Base-by-base conservation (phyloP, 108 stramenopile species). In the Fragilariopsis cylindrus region DNA sequence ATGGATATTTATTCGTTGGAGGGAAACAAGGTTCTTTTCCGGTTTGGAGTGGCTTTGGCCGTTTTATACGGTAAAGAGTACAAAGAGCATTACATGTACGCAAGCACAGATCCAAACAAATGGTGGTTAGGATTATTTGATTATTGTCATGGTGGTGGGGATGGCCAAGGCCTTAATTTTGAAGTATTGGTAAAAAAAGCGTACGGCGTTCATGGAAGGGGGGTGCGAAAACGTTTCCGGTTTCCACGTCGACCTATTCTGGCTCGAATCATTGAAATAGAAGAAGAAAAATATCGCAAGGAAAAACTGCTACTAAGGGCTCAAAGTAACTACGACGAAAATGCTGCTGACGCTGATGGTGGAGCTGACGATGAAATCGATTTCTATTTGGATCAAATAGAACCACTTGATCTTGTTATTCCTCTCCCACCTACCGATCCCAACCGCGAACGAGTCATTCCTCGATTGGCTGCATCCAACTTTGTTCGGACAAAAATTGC, bases 1-100 rank as follows among this genome's bases (percentile, higher is more conserved):
- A 83, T 94, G 85, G 93, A 94, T 76, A 85, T 94, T 42, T 94
- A 88, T 73, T 76, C 88, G 21, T 63, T 91, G 50, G 93, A 94
- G 76, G 93, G 93, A 44, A 77, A 57, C 71, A 94, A 94, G 73
- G 87, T 84, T 11, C 56, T 92, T 7, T 94, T 94, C 68, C 84
- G 93, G 16, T 74, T 92, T 43, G 91, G 90, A 9, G 84, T 92
- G 15, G 90, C 90, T 1, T 63, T 94, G 62, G 68, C 88, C 21
- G 77, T 80, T 21, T 81, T 94, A 18, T 83, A 80, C 58, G 78
- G 82, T 62, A 45, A 63, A 30, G 75, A 83, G 11, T 69, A 79
- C 70, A 82, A 76, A 39, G 83, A 81, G 57, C 44, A 63, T 7
- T 69, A 74, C 0, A 70, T 74, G 68, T 75, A 70, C 48, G 70